Percentiles rank a stretch among this genome's conserved stretches.
These are phyloP conservation scores for Solanum piurae DNA, from an alignment of 257 asterid genomes.

Conservation along the genomic window DNA sequence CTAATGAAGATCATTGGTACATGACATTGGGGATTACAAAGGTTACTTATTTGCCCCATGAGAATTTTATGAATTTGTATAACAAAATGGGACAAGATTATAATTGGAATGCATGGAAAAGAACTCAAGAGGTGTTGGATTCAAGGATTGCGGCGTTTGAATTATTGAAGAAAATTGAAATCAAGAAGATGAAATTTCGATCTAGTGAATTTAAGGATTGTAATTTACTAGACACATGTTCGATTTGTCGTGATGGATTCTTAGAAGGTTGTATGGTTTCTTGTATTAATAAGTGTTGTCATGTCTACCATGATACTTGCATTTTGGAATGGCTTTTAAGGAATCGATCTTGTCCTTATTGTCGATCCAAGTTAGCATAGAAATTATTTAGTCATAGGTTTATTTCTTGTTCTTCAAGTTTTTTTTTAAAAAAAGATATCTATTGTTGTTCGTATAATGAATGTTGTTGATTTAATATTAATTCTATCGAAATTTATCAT, in stretches of 20 bases:
- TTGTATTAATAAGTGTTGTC: neutral
- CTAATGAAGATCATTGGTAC: neutral
- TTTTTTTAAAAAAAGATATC: no score
- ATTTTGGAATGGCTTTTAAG: neutral
- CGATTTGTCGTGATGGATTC: neutral
- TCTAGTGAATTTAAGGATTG: neutral
- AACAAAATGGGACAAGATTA: neutral
- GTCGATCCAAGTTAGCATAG: neutral
- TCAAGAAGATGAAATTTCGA: neutral
- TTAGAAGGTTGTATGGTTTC: neutral
- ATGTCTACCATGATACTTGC: neutral
- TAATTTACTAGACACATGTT: neutral
- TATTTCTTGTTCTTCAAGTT: no score
- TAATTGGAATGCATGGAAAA: neutral
- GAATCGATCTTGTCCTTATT: neutral
- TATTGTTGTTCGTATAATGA: neutral
- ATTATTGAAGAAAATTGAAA: neutral
- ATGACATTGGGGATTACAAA: neutral
- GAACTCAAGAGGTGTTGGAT: neutral
- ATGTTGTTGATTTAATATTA: no score
- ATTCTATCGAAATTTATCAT: no score
- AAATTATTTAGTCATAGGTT: neutral
- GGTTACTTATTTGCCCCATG: neutral
- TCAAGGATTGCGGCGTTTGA: neutral
- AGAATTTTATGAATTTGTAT: neutral